Evolutionary conservation across 116 monocot genomes (phyloP), one percentile per base, ranked within the genome.

Genomic region (Zostera marina): DNA sequence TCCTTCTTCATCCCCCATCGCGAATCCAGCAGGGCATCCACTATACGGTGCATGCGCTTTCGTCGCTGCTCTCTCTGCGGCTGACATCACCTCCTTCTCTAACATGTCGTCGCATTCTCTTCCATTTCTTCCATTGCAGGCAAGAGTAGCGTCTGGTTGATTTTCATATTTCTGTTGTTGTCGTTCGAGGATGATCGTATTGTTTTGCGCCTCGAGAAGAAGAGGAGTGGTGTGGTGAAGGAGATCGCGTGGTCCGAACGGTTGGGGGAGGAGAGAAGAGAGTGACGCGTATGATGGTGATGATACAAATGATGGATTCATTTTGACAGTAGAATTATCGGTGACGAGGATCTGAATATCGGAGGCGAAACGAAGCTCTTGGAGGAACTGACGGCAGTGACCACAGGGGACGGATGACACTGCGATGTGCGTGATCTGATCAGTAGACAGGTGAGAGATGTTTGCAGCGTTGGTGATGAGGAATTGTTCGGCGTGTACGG

Each of bases 331-430:
- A 17, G 48, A 9, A 17, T 8, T 1, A 48, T 8, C 25, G 12
- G 49, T 59, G 64, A 84, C 75, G 23, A 80, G 68, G 66, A 90
- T 59, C 40, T 53, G 54, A 73, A 84, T 78, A 38, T 65, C 56
- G 11, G 77, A 57, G 2, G 79, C 56, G 23, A 52, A 51, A 47
- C 88, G 79, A 75, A 82, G 43, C 56, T 88, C 94, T 52, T 94
- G 88, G 25, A 98, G 63, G 76, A 98, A 98, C 76, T 98, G 80
- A 60, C 86, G 78, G 74, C 90, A 90, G 74, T 98, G 86, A 72
- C 90, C 90, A 70, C 86, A 90, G 44, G 90, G 98, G 54, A 73
- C 65, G 39, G 67, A 57, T 44, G 90, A 89, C 62, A 98, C 86
- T 54, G 78, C 85, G 78, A 98, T 45, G 78, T 61, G 71, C 22